Evolutionary conservation across 805 yeast genomes (phyloP), one percentile per base, ranked within the genome.

Genomic region (Blastobotrys terrestris): DNA sequence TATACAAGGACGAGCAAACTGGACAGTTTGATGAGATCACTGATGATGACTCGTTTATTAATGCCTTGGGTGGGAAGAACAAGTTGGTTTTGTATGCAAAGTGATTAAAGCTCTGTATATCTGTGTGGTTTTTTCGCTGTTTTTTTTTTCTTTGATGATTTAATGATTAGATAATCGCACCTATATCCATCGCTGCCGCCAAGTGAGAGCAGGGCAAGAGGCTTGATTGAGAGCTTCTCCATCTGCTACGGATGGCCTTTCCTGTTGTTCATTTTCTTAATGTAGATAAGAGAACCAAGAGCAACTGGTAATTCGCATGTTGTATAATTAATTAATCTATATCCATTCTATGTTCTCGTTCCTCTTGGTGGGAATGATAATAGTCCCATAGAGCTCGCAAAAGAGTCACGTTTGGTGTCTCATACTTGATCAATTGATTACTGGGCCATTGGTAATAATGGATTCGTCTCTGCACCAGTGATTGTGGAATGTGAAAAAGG

Each of bases 11-110:
- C 31, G 60, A 60, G 22, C 55, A 54, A 13, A 54, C 54, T 2
- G 71, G 67, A 41, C 56, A 56, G 4, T 55, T 60, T 7, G 54
- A 60, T 7, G 63, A 54, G 47, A 49, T 67, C 16, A 46, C 48
- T 40, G 59, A 56, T 46, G 68, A 69, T 22, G 66, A 53, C 4
- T 67, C 61, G 42, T 64, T 68, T 47, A 58, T 55, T 13, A 51
- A 49, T 14, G 65, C 63, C 1, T 52, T 69, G 42, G 59, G 58
- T 31, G 64, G 61, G 31, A 61, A 60, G 44, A 56, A 60, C 41
- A 69, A 69, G 55, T 50, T 69, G 31, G 70, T 67, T 1, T 54
- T 69, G 15, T 64, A 62, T 49, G 67, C 66, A n/a, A 54, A 47
- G 22, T 59, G 46, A 46, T 40, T 46, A n/a, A n/a, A n/a, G n/a